Conservation (phyloP, 2,329 filamentous ascomycete genomes). For the Fusarium graminum region DNA sequence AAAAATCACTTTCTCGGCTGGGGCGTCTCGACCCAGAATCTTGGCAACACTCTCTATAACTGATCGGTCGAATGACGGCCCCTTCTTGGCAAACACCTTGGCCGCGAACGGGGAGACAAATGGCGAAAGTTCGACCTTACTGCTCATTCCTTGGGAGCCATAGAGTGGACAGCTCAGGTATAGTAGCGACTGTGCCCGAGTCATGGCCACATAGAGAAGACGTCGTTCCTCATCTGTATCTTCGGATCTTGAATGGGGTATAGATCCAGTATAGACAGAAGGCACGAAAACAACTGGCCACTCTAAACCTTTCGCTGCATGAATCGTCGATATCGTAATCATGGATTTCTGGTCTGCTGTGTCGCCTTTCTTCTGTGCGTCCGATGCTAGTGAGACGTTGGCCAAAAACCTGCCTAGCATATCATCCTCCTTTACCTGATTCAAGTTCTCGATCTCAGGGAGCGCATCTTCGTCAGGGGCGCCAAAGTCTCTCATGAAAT, state of each 20-base stretch:
- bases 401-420: constrained; percentile 83
- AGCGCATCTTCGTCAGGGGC: constrained; percentile 66
- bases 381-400: constrained; percentile 88
- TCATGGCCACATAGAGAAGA: constrained; percentile 96
- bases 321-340: constrained; percentile 94
- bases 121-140: constrained; percentile 75
- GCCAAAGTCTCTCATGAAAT: constrained; percentile 68
- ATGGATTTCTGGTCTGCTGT: constrained; percentile 69
- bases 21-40: constrained; percentile 75
- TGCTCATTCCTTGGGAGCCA: constrained; percentile 68
- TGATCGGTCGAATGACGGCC: constrained; percentile 75
- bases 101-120: constrained; percentile 72
- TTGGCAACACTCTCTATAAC: constrained; percentile 75
- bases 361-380: constrained; percentile 75
- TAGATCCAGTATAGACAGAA: constrained; percentile 88
- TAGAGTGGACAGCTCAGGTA: constrained; percentile 86
- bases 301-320: constrained; percentile 94
- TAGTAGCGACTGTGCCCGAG: constrained; percentile 85
- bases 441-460: constrained; percentile 77
- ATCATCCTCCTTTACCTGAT: constrained; percentile 75
- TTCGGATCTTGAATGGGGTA: constrained; percentile 88
- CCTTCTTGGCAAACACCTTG: constrained; percentile 66
- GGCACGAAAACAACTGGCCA: constrained; percentile 97
- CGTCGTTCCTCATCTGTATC: constrained; percentile 89
- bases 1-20: constrained; percentile 67